These are phyloP conservation scores for Cercophora samala DNA, from an alignment of 495 filamentous ascomycete genomes.

Conservation along the genomic window DNA sequence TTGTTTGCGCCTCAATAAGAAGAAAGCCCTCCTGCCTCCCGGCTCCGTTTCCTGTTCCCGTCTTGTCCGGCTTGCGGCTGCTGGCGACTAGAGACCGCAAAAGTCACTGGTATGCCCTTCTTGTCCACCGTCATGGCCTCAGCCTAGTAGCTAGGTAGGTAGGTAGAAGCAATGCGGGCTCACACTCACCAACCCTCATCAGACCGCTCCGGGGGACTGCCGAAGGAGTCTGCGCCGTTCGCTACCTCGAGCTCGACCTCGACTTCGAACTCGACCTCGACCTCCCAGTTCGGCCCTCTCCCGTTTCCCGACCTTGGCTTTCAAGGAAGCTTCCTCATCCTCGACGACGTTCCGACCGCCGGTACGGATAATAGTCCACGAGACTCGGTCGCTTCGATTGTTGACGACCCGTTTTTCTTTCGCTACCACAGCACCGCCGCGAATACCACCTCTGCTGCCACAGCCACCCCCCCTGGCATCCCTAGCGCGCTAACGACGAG, in stretches of 20 bases:
- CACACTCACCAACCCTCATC: constrained; percentile 27
- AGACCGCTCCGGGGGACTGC: constrained; percentile 23
- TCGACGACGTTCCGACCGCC: constrained; percentile 30
- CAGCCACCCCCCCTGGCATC: neutral
- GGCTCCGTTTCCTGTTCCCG: constrained; percentile 2
- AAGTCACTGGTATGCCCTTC: constrained; percentile 8
- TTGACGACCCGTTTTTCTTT: constrained; percentile 48
- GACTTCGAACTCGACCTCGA: too few species aligned
- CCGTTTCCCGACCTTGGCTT: constrained; percentile 10
- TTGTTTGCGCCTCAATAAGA: neutral
- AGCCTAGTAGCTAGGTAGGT: constrained; percentile 15
- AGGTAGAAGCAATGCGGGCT: constrained; percentile 26
- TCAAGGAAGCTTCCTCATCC: constrained; percentile 31
- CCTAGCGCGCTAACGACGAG: constrained; percentile 13
- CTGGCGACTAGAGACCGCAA: neutral
- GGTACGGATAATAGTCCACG: constrained; percentile 26
- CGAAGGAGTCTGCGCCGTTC: constrained; percentile 15
- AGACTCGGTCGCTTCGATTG: constrained; percentile 44
- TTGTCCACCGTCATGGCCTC: neutral
- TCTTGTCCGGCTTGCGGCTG: neutral
- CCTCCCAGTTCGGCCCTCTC: neutral
- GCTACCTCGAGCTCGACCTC: constrained; percentile 14
- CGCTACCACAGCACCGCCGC: constrained; percentile 9
- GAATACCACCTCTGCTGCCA: neutral
- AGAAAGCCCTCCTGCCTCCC: neutral